These are phyloP conservation scores for Roridomyces roridus DNA, from an alignment of 768 basidiomycete genomes.

Conservation along the genomic window DNA sequence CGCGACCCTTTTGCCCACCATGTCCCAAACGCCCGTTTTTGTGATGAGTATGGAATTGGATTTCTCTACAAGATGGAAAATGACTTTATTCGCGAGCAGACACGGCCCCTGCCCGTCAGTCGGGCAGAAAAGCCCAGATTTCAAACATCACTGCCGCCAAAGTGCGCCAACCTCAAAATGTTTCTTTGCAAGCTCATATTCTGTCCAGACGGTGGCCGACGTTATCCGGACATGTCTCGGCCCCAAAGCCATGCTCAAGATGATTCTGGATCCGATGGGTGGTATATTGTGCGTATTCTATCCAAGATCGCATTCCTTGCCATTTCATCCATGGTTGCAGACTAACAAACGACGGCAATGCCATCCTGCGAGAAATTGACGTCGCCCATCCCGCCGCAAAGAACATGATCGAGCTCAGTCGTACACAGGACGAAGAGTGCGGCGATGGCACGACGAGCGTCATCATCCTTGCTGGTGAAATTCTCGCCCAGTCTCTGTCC, in stretches of 20 bases:
- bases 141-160: constrained; percentile 98
- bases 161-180: constrained; percentile 52
- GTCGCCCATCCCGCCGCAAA: constrained; percentile 99
- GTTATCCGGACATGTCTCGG: constrained; percentile 97
- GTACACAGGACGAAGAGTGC: constrained; percentile 99
- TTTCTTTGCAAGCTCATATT: constrained; percentile 1
- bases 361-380: constrained; percentile 97
- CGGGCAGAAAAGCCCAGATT: constrained; percentile 93
- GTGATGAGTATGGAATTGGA: constrained; percentile 69
- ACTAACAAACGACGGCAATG: constrained; percentile 98
- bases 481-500: constrained; percentile 91
- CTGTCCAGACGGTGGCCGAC: constrained; percentile 88
- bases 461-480: constrained; percentile 97
- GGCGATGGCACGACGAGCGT: constrained; percentile 99
- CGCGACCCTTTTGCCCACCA: constrained; percentile 23
- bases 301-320: constrained; percentile 1
- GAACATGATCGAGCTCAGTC: constrained; percentile 98
- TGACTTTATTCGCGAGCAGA: constrained; percentile 52
- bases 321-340: constrained; percentile 45
- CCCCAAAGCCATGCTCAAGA: constrained; percentile 98
- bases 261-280: constrained; percentile 99
- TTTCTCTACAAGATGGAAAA: not conserved
- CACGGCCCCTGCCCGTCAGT: constrained; percentile 92
- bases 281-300: constrained; percentile 82
- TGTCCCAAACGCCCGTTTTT: constrained; percentile 80